Evolutionary conservation across 2,329 filamentous ascomycete species (phyloP).

Genomic region (Aureobasidium lini): DNA sequence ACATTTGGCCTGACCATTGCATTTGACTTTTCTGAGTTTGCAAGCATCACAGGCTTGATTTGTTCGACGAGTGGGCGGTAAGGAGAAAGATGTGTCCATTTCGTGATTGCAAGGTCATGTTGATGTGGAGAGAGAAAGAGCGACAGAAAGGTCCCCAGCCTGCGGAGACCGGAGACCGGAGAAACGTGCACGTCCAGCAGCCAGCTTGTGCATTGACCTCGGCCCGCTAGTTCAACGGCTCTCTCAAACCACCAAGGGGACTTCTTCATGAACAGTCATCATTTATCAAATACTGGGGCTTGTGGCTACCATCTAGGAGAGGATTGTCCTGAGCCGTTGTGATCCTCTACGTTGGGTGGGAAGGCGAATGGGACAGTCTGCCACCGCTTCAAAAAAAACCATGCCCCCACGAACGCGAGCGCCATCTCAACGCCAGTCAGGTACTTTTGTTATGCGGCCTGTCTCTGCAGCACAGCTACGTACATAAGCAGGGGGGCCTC

Average conservation of each 20-base stretch:
- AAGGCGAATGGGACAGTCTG: too few relatives aligned
- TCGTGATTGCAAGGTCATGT: not conserved
- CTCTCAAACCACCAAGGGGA: not conserved
- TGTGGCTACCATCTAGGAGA: too few relatives aligned
- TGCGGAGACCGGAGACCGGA: not conserved
- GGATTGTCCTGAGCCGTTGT: too few relatives aligned
- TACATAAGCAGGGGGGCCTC: too few relatives aligned
- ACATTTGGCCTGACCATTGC: slow-evolving; percentile 40
- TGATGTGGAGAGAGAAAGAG: not conserved
- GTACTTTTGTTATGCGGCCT: too few relatives aligned
- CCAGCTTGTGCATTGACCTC: slow-evolving; percentile 2
- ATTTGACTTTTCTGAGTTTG: slow-evolving; percentile 40
- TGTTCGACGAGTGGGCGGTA: slow-evolving; percentile 7
- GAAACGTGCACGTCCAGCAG: not conserved
- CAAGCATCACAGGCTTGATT: slow-evolving; percentile 42
- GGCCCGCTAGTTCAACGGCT: not conserved
- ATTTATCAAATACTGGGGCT: too few relatives aligned
- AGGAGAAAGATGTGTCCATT: slow-evolving; percentile 8
- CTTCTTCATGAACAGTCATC: not conserved
- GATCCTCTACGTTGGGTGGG: too few relatives aligned
- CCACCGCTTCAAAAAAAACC: too few relatives aligned
- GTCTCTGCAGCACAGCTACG: too few relatives aligned
- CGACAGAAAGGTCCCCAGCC: not conserved
- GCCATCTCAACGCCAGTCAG: too few relatives aligned
- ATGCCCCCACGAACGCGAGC: too few relatives aligned